Conservation (phyloP, 257 asterid genomes). For the Solanum paucissectum region DNA sequence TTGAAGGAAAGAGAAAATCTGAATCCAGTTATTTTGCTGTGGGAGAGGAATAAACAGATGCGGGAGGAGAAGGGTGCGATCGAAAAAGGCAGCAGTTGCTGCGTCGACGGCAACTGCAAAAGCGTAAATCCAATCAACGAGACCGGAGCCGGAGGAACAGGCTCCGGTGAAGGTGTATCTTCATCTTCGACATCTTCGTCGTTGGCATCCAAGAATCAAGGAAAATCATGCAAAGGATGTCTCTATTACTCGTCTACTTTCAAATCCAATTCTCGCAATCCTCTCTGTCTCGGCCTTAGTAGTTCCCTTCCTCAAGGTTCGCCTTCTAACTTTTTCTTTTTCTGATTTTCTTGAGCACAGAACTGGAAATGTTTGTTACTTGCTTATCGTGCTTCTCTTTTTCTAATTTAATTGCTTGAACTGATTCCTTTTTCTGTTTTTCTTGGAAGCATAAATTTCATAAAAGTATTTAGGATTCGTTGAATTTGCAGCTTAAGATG, state of each 20-base stretch:
- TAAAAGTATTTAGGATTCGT: neutral
- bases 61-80: neutral
- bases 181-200: conserved; percentile 8
- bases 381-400: neutral
- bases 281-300: conserved; percentile 75
- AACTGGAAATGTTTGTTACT: neutral
- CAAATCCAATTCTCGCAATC: conserved; percentile 57
- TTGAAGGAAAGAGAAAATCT: neutral
- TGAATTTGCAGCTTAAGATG: neutral
- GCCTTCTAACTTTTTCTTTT: neutral
- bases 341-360: neutral
- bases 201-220: conserved; percentile 13
- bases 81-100: neutral
- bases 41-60: neutral
- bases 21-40: neutral
- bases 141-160: neutral
- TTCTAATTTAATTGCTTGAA: neutral
- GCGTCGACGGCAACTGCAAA: conserved; percentile 8
- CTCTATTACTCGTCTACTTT: conserved; percentile 59
- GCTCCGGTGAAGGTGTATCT: neutral
- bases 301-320: conserved; percentile 68
- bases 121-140: conserved; percentile 6
- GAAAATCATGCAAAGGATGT: conserved; percentile 77
- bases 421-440: neutral
- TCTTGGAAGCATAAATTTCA: neutral